Evolutionary conservation across 371 early-diverging fungal species (phyloP).

Genomic region (Apophysomyces trapeziformis): DNA sequence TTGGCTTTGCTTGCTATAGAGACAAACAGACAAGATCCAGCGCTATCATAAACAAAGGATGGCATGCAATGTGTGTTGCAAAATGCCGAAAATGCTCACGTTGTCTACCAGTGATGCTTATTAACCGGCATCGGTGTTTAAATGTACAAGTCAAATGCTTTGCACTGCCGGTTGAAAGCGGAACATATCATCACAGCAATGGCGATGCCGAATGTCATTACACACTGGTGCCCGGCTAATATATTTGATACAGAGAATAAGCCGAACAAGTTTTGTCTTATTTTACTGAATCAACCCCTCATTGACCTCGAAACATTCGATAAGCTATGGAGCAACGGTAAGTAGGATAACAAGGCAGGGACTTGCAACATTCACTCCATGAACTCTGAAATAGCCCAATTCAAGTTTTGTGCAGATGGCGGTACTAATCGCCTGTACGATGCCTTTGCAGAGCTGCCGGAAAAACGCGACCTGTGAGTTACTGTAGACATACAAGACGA

Average conservation of each 20-base stretch:
- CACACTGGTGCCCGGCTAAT: constrained; percentile 42
- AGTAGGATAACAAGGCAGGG: neutral
- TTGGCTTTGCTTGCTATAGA: too few species aligned
- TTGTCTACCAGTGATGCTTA: too few species aligned
- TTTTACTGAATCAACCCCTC: constrained; percentile 47
- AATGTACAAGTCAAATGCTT: too few species aligned
- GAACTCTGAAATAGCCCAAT: constrained; percentile 48
- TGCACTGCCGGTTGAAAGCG: too few species aligned
- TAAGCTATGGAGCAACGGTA: constrained; percentile 46
- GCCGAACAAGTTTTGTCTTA: constrained; percentile 37
- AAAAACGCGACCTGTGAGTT: constrained; percentile 47
- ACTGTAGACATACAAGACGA: neutral
- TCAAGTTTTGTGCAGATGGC: constrained; percentile 86
- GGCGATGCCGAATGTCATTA: constrained; percentile 23
- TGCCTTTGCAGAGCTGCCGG: constrained; percentile 50
- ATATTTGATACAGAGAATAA: constrained; percentile 29
- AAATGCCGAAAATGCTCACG: too few species aligned
- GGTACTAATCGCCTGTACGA: constrained; percentile 89
- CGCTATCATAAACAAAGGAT: too few species aligned
- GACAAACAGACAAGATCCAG: too few species aligned
- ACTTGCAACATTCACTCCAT: neutral
- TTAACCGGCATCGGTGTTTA: too few species aligned
- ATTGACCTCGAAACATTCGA: constrained; percentile 27
- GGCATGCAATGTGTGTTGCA: too few species aligned
- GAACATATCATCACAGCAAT: neutral